A percentile compares a stretch with the other conserved stretches of the same genome.
Conservation (phyloP, 23 red algal species). For the Pyropia yezoensis region DNA sequence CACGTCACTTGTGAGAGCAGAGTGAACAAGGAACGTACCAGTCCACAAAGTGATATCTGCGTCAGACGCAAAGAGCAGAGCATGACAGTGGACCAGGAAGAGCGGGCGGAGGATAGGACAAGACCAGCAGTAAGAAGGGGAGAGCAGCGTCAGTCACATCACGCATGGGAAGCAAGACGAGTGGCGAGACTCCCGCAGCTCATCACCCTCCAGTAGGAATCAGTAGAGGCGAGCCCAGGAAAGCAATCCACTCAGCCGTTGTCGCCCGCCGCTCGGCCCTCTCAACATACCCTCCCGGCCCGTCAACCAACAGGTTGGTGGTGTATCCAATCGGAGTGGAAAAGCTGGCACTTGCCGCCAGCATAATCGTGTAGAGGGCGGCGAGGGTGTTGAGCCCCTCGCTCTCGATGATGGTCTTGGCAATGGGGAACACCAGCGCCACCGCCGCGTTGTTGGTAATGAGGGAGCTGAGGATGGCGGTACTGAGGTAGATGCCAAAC, state of each 20-base stretch:
- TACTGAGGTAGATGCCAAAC: constrained; percentile 54
- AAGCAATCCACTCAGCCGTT: neutral
- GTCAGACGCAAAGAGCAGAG: no score
- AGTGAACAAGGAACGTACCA: no score
- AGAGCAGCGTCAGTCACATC: no score
- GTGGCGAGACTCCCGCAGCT: no score
- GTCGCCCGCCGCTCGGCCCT: neutral
- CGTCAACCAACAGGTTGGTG: constrained; percentile 53
- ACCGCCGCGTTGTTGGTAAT: constrained; percentile 63
- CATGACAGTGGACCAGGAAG: no score
- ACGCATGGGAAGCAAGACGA: no score
- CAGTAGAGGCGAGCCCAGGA: no score
- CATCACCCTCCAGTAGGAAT: no score
- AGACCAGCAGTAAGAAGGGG: no score
- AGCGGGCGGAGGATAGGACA: no score
- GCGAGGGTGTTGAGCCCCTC: constrained; percentile 24
- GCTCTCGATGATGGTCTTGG: constrained; percentile 16
- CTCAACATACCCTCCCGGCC: constrained; percentile 21
- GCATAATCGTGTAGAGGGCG: constrained; percentile 24
- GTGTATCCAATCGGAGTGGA: constrained; percentile 42
- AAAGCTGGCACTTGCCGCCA: constrained; percentile 30
- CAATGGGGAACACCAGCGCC: constrained; percentile 39
- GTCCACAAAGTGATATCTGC: no score
- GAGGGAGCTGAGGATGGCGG: constrained; percentile 29
- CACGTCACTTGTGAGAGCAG: no score